A percentile compares a stretch with the other conserved stretches of the same genome.
Evolutionary conservation across 768 basidiomycete genomes (phyloP).

Genomic region (Gelatoporia subvermispora): DNA sequence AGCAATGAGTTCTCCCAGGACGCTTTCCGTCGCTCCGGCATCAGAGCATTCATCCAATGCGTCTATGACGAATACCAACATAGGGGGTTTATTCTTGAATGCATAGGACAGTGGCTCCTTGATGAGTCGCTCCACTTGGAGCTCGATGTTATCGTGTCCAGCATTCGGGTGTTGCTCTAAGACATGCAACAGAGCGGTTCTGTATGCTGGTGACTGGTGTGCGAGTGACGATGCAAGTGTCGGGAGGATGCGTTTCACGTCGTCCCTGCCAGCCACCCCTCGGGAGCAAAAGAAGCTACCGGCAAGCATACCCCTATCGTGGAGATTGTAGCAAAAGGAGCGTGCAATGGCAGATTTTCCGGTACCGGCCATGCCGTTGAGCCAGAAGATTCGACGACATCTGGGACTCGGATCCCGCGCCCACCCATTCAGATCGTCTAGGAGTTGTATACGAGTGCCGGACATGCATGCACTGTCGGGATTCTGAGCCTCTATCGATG

Average conservation of each 20-base stretch:
- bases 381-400: constrained; percentile 2
- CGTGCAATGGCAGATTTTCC: constrained; percentile 36
- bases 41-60: constrained; percentile 30
- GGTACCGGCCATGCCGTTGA: constrained; percentile 27
- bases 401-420: no score
- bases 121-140: neutral
- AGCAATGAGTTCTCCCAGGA: neutral
- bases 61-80: constrained; percentile 25
- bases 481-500: no score
- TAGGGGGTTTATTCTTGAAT: neutral
- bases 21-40: neutral
- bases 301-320: constrained; percentile 20
- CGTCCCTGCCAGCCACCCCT: constrained; percentile 2
- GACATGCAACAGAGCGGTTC: constrained; percentile 18
- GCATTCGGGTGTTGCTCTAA: constrained; percentile 6
- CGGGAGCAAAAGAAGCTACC: constrained; percentile 30
- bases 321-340: constrained; percentile 23
- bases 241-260: constrained; percentile 2
- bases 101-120: constrained; percentile 11
- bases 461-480: no score
- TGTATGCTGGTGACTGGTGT: constrained; percentile 12
- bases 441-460: neutral
- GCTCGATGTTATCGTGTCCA: neutral
- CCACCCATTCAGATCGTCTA: constrained; percentile 2
- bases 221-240: constrained; percentile 21